These are phyloP conservation scores for Dipodascus geniculatus DNA, from an alignment of 805 yeast genomes.

Conservation along the genomic window DNA sequence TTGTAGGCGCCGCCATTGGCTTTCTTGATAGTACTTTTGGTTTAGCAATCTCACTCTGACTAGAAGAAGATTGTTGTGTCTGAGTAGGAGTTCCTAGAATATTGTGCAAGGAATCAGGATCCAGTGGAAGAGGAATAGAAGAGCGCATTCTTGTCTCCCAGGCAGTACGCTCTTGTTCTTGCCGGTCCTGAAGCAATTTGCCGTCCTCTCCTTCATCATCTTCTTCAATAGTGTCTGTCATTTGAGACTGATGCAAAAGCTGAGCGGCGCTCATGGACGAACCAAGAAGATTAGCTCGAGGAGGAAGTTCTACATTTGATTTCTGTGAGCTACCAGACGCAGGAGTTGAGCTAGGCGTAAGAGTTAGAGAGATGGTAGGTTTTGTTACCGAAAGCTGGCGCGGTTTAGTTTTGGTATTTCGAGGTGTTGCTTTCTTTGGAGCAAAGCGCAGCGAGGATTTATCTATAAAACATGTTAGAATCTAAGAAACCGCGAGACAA, in stretches of 20 bases:
- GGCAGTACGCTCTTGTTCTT: background rate
- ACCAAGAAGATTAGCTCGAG: background rate
- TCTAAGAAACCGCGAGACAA: too few relatives aligned
- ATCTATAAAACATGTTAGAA: constrained; percentile 9
- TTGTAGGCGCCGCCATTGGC: constrained; percentile 94
- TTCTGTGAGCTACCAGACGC: background rate
- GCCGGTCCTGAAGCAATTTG: background rate
- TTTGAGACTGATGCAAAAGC: background rate
- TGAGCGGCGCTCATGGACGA: background rate
- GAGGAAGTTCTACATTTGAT: background rate
- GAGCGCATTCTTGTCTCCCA: background rate
- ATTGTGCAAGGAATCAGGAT: background rate
- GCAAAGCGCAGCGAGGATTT: constrained; percentile 24
- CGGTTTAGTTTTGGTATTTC: constrained; percentile 15
- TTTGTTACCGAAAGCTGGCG: constrained; percentile 16
- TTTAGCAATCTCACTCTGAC: background rate
- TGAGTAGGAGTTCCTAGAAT: background rate
- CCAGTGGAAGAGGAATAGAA: background rate
- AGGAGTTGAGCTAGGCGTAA: background rate
- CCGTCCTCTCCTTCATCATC: background rate
- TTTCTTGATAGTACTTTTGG: background rate
- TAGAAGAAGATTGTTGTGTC: background rate
- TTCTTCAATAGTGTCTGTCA: background rate
- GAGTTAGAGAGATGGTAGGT: background rate
- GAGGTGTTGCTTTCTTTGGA: constrained; percentile 18